Evolutionary conservation across 441 rosid genomes (phyloP), one percentile per base, ranked within the genome.

Genomic region (Erodium texanum): DNA sequence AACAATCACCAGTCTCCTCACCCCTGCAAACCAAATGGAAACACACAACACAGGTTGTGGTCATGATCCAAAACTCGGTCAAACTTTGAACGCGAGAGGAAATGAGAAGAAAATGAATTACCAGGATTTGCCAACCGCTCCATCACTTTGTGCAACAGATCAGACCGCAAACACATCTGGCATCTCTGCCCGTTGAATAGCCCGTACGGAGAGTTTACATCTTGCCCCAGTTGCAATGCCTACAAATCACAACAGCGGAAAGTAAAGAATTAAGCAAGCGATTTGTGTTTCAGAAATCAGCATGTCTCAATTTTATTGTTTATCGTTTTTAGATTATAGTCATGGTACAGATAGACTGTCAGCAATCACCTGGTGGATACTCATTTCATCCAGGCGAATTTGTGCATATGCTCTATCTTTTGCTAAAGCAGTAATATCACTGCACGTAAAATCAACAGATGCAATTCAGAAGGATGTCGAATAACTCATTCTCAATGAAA

Each of bases 351-450:
- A 24, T 24, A 62, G 19, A 27, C 1, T 24, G 12, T 62, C 65
- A 62, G 34, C 5, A 68, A 65, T 77, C 85, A 92, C 98, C 97
- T 90, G 96, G 70, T 89, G 93, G 73, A 95, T 84, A 22, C 84
- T 90, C 83, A 86, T 90, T 80, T 92, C 96, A 66, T 89, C 88
- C 24, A 95, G 96, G 83, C 73, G 89, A 82, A 95, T 83, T 80
- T 87, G 96, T 32, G 99, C 82, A 73, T 95, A 95, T n/a, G 90
- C 97, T 74, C 83, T 90, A 78, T 92, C 96, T 84, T 86, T 95
- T 38, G 98, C 98, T 85, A 95, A 77, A 66, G 99, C 91, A 43
- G 98, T 92, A 74, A 95, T 95, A 73, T 95, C 99, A 83, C 99
- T 95, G 85, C 54, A 62, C 3, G 15, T 1, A 63, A 58, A 62